Evolutionary conservation across 495 filamentous ascomycete genomes (phyloP).

Genomic region (Aspergillus sclerotiicarbonarius): DNA sequence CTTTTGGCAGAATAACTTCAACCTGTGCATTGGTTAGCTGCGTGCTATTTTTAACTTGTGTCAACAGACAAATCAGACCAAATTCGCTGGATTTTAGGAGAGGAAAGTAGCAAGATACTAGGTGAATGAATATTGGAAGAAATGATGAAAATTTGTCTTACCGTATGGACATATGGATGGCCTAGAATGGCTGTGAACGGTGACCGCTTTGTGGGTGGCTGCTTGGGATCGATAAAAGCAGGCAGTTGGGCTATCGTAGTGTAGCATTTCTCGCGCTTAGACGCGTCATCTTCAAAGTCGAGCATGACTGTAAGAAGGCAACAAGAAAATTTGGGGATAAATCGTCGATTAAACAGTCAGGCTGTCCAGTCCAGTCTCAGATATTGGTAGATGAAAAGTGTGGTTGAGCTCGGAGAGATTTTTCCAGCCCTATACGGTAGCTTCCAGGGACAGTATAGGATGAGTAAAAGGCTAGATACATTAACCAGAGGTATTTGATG

Average conservation of each 20-base stretch:
- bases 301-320: slow-evolving; percentile 47
- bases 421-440: background rate
- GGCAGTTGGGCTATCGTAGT: slow-evolving; percentile 65
- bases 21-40: slow-evolving; percentile 46
- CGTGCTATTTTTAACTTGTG: background rate
- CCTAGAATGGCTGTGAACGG: slow-evolving; percentile 67
- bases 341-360: background rate
- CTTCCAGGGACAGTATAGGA: background rate
- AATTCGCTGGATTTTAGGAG: no score
- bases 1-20: slow-evolving; percentile 72
- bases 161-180: slow-evolving; percentile 76
- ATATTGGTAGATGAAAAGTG: background rate
- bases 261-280: slow-evolving; percentile 68
- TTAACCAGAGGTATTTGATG: background rate
- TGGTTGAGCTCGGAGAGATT: background rate
- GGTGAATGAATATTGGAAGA: background rate
- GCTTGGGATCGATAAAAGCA: slow-evolving; percentile 63
- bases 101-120: background rate
- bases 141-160: slow-evolving; percentile 30
- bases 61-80: background rate
- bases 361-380: background rate
- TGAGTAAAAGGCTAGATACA: background rate
- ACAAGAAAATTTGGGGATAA: background rate
- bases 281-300: slow-evolving; percentile 51
- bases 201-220: slow-evolving; percentile 67